These are phyloP conservation scores for Gossypium schwendimanii DNA, from an alignment of 441 rosid species.

Conservation along the genomic window DNA sequence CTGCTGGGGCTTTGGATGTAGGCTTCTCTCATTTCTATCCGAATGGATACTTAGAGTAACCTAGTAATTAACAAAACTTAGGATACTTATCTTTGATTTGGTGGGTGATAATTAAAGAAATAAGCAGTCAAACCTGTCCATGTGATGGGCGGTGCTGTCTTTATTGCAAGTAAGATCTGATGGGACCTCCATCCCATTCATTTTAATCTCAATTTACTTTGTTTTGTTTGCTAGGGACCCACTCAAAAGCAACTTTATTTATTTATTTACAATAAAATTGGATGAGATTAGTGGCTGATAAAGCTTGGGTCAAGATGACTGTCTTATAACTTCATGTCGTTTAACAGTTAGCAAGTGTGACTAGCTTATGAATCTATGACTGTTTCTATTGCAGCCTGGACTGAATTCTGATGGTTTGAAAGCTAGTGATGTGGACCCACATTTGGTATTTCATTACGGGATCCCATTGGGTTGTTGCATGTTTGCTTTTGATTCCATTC, in stretches of 20 bases:
- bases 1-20: not conserved
- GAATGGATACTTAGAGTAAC: not conserved
- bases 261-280: not conserved
- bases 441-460: slow-evolving; percentile 69
- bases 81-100: not conserved
- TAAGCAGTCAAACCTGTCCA: slow-evolving; percentile 14
- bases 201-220: not conserved
- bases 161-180: not conserved
- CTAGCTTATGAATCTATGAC: not conserved
- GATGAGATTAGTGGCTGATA: not conserved
- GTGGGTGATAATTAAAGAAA: not conserved
- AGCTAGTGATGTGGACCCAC: slow-evolving; percentile 70
- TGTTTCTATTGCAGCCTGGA: slow-evolving; percentile 50
- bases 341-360: not conserved
- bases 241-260: not conserved
- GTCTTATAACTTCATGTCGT: not conserved
- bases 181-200: not conserved
- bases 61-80: not conserved
- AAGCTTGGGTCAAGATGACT: not conserved
- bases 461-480: slow-evolving; percentile 66
- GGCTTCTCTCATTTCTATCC: not conserved
- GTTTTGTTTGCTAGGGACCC: not conserved
- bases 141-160: slow-evolving; percentile 39
- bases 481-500: slow-evolving; percentile 65
- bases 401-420: slow-evolving; percentile 52